These are phyloP conservation scores for Lindgomyces ingoldianus DNA, from an alignment of 495 filamentous ascomycete species.

Conservation along the genomic window DNA sequence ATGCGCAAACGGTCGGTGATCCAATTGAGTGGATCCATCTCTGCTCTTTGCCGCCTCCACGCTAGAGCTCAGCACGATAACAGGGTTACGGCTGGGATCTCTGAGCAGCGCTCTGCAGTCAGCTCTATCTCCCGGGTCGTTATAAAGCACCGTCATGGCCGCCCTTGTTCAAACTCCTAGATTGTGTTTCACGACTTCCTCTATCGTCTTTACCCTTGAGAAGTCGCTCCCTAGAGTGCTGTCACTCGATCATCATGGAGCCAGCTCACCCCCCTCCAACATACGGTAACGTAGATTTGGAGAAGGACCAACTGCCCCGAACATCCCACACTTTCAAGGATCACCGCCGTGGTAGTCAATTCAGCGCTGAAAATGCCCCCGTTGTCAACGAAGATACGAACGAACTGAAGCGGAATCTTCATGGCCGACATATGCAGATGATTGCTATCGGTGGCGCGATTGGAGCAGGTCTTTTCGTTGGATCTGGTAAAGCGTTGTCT, in stretches of 20 bases:
- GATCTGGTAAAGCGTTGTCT: slow-evolving; percentile 38
- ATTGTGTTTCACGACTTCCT: not conserved
- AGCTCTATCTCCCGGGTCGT: not conserved
- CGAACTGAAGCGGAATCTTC: slow-evolving; percentile 24
- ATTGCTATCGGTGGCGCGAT: slow-evolving; percentile 44
- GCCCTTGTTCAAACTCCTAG: not conserved
- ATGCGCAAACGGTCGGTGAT: not conserved
- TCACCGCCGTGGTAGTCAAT: slow-evolving; percentile 18
- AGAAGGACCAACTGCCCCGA: slow-evolving; percentile 11
- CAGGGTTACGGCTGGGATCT: not conserved
- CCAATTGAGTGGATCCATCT: not conserved
- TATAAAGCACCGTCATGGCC: not conserved
- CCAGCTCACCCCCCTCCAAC: not conserved
- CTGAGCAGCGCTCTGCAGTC: not conserved
- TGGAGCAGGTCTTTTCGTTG: slow-evolving; percentile 46
- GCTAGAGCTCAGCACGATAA: not conserved
- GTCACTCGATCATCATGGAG: not conserved
- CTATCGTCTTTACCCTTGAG: not conserved
- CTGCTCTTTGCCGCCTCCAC: not conserved
- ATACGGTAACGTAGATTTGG: slow-evolving; percentile 1
- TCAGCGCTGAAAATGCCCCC: slow-evolving; percentile 2
- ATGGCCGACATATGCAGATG: slow-evolving; percentile 37
- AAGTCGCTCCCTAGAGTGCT: not conserved
- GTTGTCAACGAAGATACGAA: slow-evolving; percentile 15
- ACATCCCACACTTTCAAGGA: slow-evolving; percentile 18